These are phyloP conservation scores for Nannizziopsis barbatae DNA, from an alignment of 2,329 filamentous ascomycete species.

Conservation along the genomic window DNA sequence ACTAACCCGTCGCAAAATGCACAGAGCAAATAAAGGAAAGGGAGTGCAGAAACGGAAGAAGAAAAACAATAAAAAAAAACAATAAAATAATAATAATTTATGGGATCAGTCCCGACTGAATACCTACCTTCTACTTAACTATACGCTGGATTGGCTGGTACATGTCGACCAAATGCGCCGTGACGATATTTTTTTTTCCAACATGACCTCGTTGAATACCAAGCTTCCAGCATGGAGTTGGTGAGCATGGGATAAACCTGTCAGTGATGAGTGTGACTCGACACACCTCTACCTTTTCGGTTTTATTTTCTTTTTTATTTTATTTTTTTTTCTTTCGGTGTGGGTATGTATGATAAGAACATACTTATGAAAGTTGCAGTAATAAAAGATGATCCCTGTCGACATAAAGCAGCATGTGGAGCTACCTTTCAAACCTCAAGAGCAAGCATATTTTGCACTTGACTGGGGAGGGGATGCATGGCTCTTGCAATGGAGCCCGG, in stretches of 20 bases:
- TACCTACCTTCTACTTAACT: too few species aligned
- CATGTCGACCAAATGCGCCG: neutral
- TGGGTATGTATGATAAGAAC: neutral
- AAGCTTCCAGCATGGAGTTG: neutral
- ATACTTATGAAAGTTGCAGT: constrained; percentile 4
- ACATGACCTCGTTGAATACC: neutral
- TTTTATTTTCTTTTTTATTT: neutral
- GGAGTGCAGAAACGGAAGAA: neutral
- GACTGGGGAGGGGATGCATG: constrained; percentile 7
- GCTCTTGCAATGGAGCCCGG: constrained; percentile 1
- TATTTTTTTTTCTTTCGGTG: neutral
- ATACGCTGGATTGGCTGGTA: too few species aligned
- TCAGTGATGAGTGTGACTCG: neutral
- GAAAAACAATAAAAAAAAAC: neutral
- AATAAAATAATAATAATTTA: neutral
- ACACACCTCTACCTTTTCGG: neutral
- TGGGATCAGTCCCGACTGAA: too few species aligned
- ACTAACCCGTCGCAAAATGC: neutral
- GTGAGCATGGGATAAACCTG: neutral
- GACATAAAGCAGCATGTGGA: constrained; percentile 5
- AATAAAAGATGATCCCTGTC: constrained; percentile 6
- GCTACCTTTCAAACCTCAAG: constrained; percentile 1
- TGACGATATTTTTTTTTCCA: neutral
- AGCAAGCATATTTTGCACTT: constrained; percentile 7
- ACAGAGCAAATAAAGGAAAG: neutral